phyloP scores from a whole-genome alignment of 805 yeast genomes.

The Barnettozyma botsteinii region DNA sequence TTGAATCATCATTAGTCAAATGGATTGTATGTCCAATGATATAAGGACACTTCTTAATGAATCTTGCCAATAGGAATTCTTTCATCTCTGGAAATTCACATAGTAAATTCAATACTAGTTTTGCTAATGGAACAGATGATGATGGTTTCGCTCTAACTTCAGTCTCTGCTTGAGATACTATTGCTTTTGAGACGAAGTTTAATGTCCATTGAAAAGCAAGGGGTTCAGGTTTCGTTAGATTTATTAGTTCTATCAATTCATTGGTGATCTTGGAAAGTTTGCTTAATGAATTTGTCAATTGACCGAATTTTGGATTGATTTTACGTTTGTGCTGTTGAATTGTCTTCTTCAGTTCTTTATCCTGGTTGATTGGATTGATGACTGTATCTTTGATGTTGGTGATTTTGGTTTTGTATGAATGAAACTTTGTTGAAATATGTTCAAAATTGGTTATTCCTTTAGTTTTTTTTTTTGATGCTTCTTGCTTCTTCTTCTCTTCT shows the following conservation, averaged over 20 bases:
- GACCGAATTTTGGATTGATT: constrained; percentile 88
- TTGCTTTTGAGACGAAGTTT: constrained; percentile 78
- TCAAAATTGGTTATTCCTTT: constrained; percentile 31
- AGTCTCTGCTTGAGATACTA: constrained; percentile 87
- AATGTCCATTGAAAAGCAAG: constrained; percentile 66
- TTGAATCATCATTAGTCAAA: constrained; percentile 71
- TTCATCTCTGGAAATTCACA: constrained; percentile 38
- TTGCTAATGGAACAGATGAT: constrained; percentile 75
- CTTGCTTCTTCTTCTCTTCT: constrained; percentile 14
- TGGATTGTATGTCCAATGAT: constrained; percentile 74
- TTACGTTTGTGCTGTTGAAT: constrained; percentile 61
- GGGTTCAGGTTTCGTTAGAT: constrained; percentile 40
- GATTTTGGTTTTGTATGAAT: constrained; percentile 46
- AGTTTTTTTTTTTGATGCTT: constrained; percentile 15
- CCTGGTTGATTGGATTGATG: constrained; percentile 46
- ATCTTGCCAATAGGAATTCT: constrained; percentile 55
- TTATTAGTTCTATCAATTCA: constrained; percentile 48
- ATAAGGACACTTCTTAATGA: constrained; percentile 87
- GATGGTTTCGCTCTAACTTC: constrained; percentile 78
- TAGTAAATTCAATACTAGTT: constrained; percentile 51
- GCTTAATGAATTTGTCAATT: constrained; percentile 62
- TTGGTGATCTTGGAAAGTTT: constrained; percentile 50
- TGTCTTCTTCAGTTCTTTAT: constrained; percentile 47
- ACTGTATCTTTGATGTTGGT: constrained; percentile 54
- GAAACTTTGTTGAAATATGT: constrained; percentile 38